A percentile compares a stretch with the other conserved stretches of the same genome.
phyloP scores from a whole-genome alignment of 352 stramenopile genomes.

The Phytophthora lateralis region DNA sequence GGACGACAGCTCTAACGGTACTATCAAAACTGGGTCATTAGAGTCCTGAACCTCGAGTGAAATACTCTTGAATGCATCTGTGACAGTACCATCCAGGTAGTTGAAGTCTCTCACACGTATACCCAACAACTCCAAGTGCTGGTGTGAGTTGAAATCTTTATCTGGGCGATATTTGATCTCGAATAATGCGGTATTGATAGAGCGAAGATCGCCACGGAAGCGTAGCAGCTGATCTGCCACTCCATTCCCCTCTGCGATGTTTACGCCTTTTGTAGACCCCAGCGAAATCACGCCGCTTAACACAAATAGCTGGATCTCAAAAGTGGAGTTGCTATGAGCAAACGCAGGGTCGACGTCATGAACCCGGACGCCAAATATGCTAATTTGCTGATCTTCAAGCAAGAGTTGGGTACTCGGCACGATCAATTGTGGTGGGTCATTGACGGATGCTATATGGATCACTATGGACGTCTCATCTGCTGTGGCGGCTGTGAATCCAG shows the following conservation, averaged over 20 bases:
- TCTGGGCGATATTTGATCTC: slow-evolving; percentile 76
- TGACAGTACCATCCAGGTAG: slow-evolving; percentile 49
- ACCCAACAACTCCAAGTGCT: slow-evolving; percentile 63
- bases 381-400: slow-evolving; percentile 64
- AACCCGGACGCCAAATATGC: slow-evolving; percentile 69
- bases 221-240: slow-evolving; percentile 54
- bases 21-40: slow-evolving; percentile 49
- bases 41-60: slow-evolving; percentile 48
- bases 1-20: slow-evolving; percentile 39
- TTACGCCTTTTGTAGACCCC: slow-evolving; percentile 26
- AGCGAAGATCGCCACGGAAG: slow-evolving; percentile 55
- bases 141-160: slow-evolving; percentile 72
- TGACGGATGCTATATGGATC: slow-evolving; percentile 60
- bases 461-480: slow-evolving; percentile 42
- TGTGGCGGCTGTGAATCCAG: slow-evolving; percentile 48
- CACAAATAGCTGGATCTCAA: slow-evolving; percentile 65
- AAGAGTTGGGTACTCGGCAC: slow-evolving; percentile 57
- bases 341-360: slow-evolving; percentile 59
- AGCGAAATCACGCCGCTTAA: slow-evolving; percentile 60
- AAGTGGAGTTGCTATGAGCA: slow-evolving; percentile 40
- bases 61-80: slow-evolving; percentile 48
- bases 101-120: slow-evolving; percentile 69
- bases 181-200: slow-evolving; percentile 75
- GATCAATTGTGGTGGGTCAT: slow-evolving; percentile 59
- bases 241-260: slow-evolving; percentile 61